Evolutionary conservation across 768 basidiomycete species (phyloP).

Genomic region (Pulveroboletus frians): DNA sequence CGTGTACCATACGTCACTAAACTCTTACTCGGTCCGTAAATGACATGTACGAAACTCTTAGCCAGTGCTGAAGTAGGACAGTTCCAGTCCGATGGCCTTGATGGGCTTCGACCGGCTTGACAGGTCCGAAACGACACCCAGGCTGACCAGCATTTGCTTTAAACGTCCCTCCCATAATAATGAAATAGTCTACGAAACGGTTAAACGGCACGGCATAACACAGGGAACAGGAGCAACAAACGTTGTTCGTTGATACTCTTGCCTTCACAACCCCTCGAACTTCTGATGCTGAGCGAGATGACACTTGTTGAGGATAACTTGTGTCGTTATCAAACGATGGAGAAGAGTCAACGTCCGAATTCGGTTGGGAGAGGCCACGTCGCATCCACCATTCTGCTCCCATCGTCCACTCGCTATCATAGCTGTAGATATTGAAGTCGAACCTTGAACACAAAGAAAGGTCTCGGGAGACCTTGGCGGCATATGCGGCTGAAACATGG

Average conservation of each 20-base stretch:
- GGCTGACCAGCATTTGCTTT: conserved; percentile 80
- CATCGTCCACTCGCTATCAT: conserved; percentile 93
- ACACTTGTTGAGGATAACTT: conserved; percentile 9
- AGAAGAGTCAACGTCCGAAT: conserved; percentile 9
- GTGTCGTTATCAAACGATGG: background rate
- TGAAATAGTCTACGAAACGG: conserved; percentile 63
- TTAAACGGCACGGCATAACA: background rate
- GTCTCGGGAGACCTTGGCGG: conserved; percentile 80
- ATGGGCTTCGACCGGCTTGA: conserved; percentile 83
- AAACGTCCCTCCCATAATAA: conserved; percentile 93
- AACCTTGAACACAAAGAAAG: conserved; percentile 85
- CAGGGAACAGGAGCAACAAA: conserved; percentile 33
- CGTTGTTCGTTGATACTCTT: conserved; percentile 83
- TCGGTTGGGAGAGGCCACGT: conserved; percentile 37
- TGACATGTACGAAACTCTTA: conserved; percentile 2
- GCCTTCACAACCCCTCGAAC: conserved; percentile 86
- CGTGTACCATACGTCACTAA: conserved; percentile 20
- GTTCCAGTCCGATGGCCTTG: conserved; percentile 83
- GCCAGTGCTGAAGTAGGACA: conserved; percentile 84
- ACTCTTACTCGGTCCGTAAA: conserved; percentile 12
- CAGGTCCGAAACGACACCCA: conserved; percentile 90
- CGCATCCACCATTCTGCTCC: conserved; percentile 97
- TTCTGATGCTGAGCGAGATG: conserved; percentile 24
- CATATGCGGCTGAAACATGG: conserved; percentile 87
- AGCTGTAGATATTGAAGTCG: conserved; percentile 96